These are phyloP conservation scores for Plasmodium fragile DNA, from an alignment of 169 alveolate species.

Conservation along the genomic window DNA sequence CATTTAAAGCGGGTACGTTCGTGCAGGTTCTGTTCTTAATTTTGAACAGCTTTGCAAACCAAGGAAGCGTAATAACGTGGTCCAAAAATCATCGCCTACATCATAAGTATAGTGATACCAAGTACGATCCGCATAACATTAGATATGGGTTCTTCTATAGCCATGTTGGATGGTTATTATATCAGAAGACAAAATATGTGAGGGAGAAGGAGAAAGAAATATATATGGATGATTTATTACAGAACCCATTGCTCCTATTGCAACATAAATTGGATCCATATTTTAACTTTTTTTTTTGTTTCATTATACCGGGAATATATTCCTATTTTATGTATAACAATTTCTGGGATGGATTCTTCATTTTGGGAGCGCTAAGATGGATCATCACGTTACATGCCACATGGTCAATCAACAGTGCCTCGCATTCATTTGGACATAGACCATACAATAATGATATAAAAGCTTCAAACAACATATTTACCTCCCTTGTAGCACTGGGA, in stretches of 20 bases:
- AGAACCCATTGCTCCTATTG: slow-evolving; percentile 75
- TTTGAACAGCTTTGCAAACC: slow-evolving; percentile 87
- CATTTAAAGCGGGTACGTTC: slow-evolving; percentile 86
- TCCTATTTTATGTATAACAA: slow-evolving; percentile 80
- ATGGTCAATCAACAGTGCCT: slow-evolving; percentile 89
- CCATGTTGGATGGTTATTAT: slow-evolving; percentile 91
- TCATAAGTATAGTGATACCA: slow-evolving; percentile 88
- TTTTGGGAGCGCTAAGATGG: slow-evolving; percentile 86
- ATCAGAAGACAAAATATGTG: slow-evolving; percentile 79
- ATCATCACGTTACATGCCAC: slow-evolving; percentile 87
- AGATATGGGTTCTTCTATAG: slow-evolving; percentile 88
- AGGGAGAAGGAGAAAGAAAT: slow-evolving; percentile 79
- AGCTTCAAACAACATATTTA: slow-evolving; percentile 80
- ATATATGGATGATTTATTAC: slow-evolving; percentile 78
- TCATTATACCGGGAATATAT: slow-evolving; percentile 85
- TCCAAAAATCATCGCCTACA: slow-evolving; percentile 88
- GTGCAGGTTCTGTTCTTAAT: slow-evolving; percentile 82
- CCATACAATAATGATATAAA: slow-evolving; percentile 76
- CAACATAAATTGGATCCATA: slow-evolving; percentile 86
- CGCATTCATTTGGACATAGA: slow-evolving; percentile 89
- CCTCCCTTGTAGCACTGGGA: slow-evolving; percentile 88
- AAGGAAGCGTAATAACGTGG: slow-evolving; percentile 91
- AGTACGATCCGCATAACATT: slow-evolving; percentile 89
- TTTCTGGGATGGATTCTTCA: slow-evolving; percentile 86
- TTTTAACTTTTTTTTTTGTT: slow-evolving; percentile 86